A percentile compares a stretch with the other conserved stretches of the same genome.
These are phyloP conservation scores for Tirmania nivea DNA, from an alignment of 495 filamentous ascomycete genomes.

Conservation along the genomic window DNA sequence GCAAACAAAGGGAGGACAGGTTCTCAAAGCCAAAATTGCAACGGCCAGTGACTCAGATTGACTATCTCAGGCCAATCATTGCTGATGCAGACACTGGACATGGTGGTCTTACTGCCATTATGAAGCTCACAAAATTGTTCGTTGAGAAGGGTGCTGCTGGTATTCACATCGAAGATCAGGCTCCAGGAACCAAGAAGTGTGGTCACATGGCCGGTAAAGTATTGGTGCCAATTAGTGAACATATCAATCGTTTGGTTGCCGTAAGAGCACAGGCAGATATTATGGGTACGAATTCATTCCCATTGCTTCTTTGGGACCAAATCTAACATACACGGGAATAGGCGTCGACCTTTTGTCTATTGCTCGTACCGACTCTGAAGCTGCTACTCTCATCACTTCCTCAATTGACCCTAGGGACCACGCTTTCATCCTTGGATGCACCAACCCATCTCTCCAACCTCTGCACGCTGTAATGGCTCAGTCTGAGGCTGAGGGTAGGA, in stretches of 20 bases:
- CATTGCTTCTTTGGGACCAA: background rate
- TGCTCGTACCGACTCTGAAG: slow-evolving; percentile 91
- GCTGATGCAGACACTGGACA: slow-evolving; percentile 96
- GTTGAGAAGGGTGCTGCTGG: slow-evolving; percentile 76
- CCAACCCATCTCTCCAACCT: slow-evolving; percentile 64
- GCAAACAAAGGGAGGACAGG: slow-evolving; percentile 92
- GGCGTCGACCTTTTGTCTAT: slow-evolving; percentile 65
- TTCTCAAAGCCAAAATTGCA: slow-evolving; percentile 52
- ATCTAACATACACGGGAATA: slow-evolving; percentile 16
- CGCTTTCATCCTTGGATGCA: slow-evolving; percentile 71
- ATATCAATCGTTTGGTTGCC: slow-evolving; percentile 93
- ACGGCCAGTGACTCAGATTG: slow-evolving; percentile 46
- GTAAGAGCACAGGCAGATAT: slow-evolving; percentile 97
- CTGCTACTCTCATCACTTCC: slow-evolving; percentile 87
- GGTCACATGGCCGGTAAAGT: slow-evolving; percentile 99
- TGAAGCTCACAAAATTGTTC: slow-evolving; percentile 98
- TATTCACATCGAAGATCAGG: slow-evolving; percentile 97
- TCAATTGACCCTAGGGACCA: slow-evolving; percentile 93
- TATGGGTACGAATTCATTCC: slow-evolving; percentile 42
- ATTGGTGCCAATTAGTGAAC: slow-evolving; percentile 86
- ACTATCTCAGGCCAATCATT: slow-evolving; percentile 89
- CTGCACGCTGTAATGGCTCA: slow-evolving; percentile 78
- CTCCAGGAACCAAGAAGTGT: slow-evolving; percentile 96
- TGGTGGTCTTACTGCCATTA: slow-evolving; percentile 86
- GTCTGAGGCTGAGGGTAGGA: slow-evolving; percentile 66